Percentiles rank a stretch among this genome's conserved stretches.
phyloP scores from a whole-genome alignment of 768 basidiomycete species.

The Leccinum aurantiacum region DNA sequence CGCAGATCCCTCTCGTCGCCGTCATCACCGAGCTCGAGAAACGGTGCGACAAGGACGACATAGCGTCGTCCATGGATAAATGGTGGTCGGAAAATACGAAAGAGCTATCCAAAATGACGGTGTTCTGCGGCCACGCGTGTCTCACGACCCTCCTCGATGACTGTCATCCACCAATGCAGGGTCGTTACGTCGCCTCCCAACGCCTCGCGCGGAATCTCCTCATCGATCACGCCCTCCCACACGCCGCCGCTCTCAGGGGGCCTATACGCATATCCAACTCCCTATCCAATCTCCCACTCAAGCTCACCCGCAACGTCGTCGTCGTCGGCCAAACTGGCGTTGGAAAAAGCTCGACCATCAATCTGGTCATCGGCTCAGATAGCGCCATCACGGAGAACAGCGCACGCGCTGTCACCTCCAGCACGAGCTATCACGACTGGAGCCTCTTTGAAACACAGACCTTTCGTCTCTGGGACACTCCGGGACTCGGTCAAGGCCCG shows the following conservation, averaged over 20 bases:
- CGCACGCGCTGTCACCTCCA: conserved; percentile 16
- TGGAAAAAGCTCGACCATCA: conserved; percentile 26
- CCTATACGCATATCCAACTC: not conserved
- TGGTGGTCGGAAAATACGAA: conserved; percentile 22
- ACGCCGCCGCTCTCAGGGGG: not conserved
- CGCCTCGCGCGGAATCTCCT: conserved; percentile 23
- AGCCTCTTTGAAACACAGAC: conserved; percentile 19
- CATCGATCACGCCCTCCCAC: conserved; percentile 21
- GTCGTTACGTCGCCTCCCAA: conserved; percentile 19
- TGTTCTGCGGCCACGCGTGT: conserved; percentile 22
- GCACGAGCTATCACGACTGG: conserved; percentile 28
- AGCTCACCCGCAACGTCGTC: conserved; percentile 33
- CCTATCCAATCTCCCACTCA: conserved; percentile 1
- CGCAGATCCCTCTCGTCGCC: conserved; percentile 23
- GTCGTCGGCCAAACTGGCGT: conserved; percentile 41
- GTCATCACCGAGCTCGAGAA: conserved; percentile 29
- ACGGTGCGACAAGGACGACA: conserved; percentile 8
- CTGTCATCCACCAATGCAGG: conserved; percentile 16
- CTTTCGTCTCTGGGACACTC: conserved; percentile 29
- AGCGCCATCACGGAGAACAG: conserved; percentile 19
- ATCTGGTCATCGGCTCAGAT: conserved; percentile 16
- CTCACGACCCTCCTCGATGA: conserved; percentile 26
- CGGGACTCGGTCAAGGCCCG: conserved; percentile 19
- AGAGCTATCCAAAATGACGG: conserved; percentile 6
- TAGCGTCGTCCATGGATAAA: conserved; percentile 23